These are phyloP conservation scores for Wickerhamiella alocasiicola DNA, from an alignment of 805 yeast species.

Conservation along the genomic window DNA sequence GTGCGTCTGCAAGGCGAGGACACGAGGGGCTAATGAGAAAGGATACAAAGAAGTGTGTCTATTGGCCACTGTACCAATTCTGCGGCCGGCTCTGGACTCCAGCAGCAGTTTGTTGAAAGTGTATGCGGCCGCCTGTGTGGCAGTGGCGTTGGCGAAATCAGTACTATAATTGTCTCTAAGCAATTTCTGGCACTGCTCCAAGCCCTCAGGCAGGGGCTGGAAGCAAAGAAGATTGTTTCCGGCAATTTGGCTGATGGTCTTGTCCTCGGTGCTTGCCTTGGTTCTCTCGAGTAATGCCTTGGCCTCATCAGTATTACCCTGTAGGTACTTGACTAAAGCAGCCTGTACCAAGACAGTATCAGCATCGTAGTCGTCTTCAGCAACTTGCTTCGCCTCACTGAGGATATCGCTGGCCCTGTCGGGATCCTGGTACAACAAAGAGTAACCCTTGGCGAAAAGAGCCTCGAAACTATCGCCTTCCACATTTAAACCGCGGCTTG, in stretches of 20 bases:
- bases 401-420: conserved; percentile 34
- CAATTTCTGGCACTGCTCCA: conserved; percentile 14
- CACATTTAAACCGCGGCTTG: conserved; percentile 12
- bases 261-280: conserved; percentile 29
- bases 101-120: conserved; percentile 33
- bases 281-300: conserved; percentile 29
- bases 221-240: conserved; percentile 31
- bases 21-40: conserved; percentile 16
- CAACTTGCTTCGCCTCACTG: conserved; percentile 34
- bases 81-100: conserved; percentile 28
- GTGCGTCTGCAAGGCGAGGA: conserved; percentile 6
- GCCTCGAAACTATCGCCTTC: conserved; percentile 38
- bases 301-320: conserved; percentile 31
- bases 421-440: conserved; percentile 14
- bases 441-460: conserved; percentile 45
- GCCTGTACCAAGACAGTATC: conserved; percentile 42
- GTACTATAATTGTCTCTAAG: conserved; percentile 13
- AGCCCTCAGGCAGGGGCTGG: conserved; percentile 3
- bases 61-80: conserved; percentile 16
- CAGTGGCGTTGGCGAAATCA: conserved; percentile 13
- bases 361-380: conserved; percentile 35
- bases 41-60: conserved; percentile 16
- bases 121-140: conserved; percentile 28
- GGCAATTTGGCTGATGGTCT: conserved; percentile 32
- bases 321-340: conserved; percentile 39